These are phyloP conservation scores for Syzygium jambos DNA, from an alignment of 345 rosid species.

Conservation along the genomic window DNA sequence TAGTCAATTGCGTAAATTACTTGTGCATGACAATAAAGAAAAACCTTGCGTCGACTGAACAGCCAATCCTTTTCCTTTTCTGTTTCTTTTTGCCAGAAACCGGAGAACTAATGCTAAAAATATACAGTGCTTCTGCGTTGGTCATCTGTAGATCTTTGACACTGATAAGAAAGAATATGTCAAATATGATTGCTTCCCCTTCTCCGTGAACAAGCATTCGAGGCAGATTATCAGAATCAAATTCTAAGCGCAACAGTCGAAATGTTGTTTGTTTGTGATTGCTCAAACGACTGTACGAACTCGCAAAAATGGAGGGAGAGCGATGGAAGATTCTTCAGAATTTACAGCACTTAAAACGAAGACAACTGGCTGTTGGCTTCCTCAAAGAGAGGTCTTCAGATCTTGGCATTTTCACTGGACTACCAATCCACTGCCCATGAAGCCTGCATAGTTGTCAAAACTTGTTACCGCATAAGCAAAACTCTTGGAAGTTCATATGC, in stretches of 20 bases:
- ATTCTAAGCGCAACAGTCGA: not conserved
- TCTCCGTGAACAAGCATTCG: not conserved
- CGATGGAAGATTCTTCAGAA: slow-evolving; percentile 8
- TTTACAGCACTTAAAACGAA: slow-evolving; percentile 57
- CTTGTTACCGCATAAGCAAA: not conserved
- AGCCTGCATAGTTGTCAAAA: slow-evolving; percentile 30
- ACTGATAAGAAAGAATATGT: not conserved
- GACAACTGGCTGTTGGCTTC: slow-evolving; percentile 30
- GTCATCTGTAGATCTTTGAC: not conserved
- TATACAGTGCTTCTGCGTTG: not conserved
- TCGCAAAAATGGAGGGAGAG: not conserved
- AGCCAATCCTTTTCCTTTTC: not conserved
- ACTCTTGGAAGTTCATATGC: not conserved
- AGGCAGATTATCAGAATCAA: not conserved
- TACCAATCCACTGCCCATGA: slow-evolving; percentile 59
- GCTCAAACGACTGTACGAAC: not conserved
- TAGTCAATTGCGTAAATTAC: not conserved
- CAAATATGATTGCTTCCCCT: not conserved
- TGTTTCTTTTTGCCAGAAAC: not conserved
- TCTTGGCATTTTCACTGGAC: slow-evolving; percentile 72
- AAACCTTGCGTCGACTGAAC: not conserved
- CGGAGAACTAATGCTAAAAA: not conserved
- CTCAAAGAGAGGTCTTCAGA: slow-evolving; percentile 31
- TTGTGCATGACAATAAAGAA: not conserved
- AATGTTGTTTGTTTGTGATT: not conserved